These are phyloP conservation scores for Aspergillus sclerotioniger DNA, from an alignment of 495 filamentous ascomycete genomes.

Conservation along the genomic window DNA sequence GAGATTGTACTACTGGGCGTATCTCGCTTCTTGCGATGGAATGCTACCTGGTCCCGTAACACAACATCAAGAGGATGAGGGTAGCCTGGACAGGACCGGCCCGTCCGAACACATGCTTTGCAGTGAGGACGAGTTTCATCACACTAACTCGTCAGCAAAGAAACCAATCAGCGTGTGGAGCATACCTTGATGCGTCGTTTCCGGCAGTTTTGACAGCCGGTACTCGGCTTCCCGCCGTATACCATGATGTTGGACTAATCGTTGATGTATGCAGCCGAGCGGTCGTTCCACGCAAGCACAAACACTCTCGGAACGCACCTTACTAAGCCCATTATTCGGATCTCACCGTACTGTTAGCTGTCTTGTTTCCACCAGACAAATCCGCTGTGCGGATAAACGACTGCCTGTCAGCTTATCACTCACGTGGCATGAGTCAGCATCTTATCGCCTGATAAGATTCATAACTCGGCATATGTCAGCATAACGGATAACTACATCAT, in stretches of 20 bases:
- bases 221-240: conserved; percentile 70
- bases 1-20: neutral
- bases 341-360: too few species aligned
- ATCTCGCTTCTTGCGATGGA: conserved; percentile 48
- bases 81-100: conserved; percentile 59
- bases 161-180: neutral
- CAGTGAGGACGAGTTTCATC: conserved; percentile 52
- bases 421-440: conserved; percentile 9
- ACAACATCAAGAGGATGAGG: conserved; percentile 67
- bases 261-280: conserved; percentile 1
- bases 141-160: conserved; percentile 35
- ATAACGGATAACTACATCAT: neutral
- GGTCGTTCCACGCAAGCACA: neutral
- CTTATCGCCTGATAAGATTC: neutral
- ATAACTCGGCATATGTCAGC: neutral
- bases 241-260: conserved; percentile 48
- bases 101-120: conserved; percentile 45
- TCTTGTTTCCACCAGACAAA: too few species aligned
- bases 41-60: conserved; percentile 63
- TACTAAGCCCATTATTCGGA: neutral
- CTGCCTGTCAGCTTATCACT: neutral
- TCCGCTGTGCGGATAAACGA: too few species aligned
- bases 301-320: neutral
- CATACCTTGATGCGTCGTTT: conserved; percentile 59
- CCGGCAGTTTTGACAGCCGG: conserved; percentile 66